Conservation (phyloP, 1,284 basidiomycete species). For the Cryptococcus floricola region DNA sequence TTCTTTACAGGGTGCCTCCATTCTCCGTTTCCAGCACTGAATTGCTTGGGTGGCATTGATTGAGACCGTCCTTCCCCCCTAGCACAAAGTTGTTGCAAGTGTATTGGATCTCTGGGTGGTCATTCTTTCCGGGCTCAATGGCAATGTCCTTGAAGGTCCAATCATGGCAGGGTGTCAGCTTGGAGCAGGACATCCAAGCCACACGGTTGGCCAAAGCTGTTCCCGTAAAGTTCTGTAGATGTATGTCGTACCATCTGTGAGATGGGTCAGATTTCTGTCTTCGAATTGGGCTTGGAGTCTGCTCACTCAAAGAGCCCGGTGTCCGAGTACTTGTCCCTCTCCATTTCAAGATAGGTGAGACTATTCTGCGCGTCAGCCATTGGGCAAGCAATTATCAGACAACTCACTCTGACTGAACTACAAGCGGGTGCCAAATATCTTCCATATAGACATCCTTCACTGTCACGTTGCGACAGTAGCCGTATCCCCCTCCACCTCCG, state of each 20-base stretch:
- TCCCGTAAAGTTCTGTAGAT: slow-evolving; percentile 27
- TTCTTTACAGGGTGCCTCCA: slow-evolving; percentile 8
- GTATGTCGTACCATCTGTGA: slow-evolving; percentile 26
- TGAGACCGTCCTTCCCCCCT: slow-evolving; percentile 19
- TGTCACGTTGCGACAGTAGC: slow-evolving; percentile 56
- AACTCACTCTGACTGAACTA: slow-evolving; percentile 27
- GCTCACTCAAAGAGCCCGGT: slow-evolving; percentile 25
- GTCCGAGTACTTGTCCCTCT: slow-evolving; percentile 16
- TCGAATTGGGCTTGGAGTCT: too few relatives aligned
- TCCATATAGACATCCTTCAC: slow-evolving; percentile 51
- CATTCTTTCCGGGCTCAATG: slow-evolving; percentile 23
- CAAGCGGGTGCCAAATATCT: slow-evolving; percentile 24
- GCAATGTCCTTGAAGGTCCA: slow-evolving; percentile 25
- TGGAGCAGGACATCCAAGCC: slow-evolving; percentile 31
- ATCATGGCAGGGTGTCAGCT: slow-evolving; percentile 25
- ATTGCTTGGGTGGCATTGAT: slow-evolving; percentile 21
- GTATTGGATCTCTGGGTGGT: slow-evolving; percentile 27
- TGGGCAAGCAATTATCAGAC: background rate
- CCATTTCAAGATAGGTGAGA: slow-evolving; percentile 18
- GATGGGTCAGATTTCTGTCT: background rate
- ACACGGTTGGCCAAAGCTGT: slow-evolving; percentile 23
- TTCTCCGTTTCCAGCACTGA: slow-evolving; percentile 22
- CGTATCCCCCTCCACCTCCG: slow-evolving; percentile 61
- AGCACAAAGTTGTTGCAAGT: slow-evolving; percentile 18
- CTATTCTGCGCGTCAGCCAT: slow-evolving; percentile 5